phyloP scores from a whole-genome alignment of 2,329 filamentous ascomycete genomes.

The Trichoderma cornu-damae region DNA sequence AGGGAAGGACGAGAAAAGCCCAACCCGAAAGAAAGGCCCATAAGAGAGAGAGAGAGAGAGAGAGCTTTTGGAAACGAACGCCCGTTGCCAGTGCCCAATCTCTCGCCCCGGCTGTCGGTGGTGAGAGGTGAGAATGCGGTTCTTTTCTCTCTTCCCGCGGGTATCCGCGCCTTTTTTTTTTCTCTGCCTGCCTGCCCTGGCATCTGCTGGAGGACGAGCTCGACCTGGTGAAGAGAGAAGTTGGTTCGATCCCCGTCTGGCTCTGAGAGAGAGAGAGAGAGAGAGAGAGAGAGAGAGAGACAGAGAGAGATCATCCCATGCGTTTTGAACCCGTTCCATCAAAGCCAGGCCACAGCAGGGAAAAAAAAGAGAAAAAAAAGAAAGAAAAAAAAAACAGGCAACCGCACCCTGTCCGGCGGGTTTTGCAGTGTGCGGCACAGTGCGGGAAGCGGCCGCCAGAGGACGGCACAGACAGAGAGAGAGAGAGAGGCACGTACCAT shows the following conservation, averaged over 20 bases:
- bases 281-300: too few relatives aligned
- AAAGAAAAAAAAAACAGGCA: slow-evolving; percentile 1
- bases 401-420: slow-evolving; percentile 12
- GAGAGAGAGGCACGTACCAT: too few relatives aligned
- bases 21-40: neutral
- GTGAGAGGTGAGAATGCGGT: neutral
- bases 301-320: too few relatives aligned
- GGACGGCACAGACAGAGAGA: neutral
- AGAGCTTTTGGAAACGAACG: neutral
- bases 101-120: neutral
- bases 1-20: neutral
- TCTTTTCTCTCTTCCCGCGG: slow-evolving; percentile 10
- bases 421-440: slow-evolving; percentile 19
- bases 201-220: too few relatives aligned
- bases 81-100: neutral
- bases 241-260: too few relatives aligned
- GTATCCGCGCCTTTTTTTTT: slow-evolving; percentile 16
- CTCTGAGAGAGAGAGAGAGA: too few relatives aligned
- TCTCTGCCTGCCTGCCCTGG: too few relatives aligned
- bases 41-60: neutral
- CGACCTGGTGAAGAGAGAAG: too few relatives aligned
- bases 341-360: too few relatives aligned
- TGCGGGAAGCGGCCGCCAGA: neutral
- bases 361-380: too few relatives aligned
- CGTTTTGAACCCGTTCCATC: too few relatives aligned